Base-by-base conservation (phyloP, 202 grass and related monocot species). In the Eragrostis tef region DNA sequence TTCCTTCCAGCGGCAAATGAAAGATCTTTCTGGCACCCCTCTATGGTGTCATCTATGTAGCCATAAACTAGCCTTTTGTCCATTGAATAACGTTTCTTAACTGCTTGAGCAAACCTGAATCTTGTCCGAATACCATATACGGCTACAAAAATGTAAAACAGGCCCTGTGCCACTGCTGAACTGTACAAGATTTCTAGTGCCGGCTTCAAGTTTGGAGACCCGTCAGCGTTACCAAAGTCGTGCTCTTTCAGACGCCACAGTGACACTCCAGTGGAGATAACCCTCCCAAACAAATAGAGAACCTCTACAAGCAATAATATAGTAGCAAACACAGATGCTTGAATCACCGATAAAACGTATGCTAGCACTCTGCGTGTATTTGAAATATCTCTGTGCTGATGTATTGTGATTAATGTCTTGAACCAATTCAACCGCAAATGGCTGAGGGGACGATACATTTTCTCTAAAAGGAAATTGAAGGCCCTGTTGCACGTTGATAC, bases 61-160 rank as follows among this genome's bases (percentile, higher is more conserved):
- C 34, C 15, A 31, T 0, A 7, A 52, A 52, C 9, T 31, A 72
- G 1, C 34, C 34, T 39, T 39, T 39, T 39, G 3, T 39, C 34
- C 3, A 39, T 7, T 0, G 1, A 9, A 16, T 5, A n/a, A n/a
- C 34, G 2, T 5, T 39, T 39, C 34, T 39, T 6, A 39, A 5
- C 48, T 14, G 48, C 10, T 50, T 50, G 3, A 0, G 48, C 48
- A 3, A 50, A 3, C 14, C 48, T 14, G 16, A 15, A 4, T 50
- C 17, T 50, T 52, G 25, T 1, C 15, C 7, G 31, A 42, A 4
- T 1, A 42, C 0, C 19, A 58, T 24, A 0, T 16, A 58, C 24
- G 2, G 17, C 71, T 74, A n/a, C n/a, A n/a, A n/a, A n/a, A n/a
- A n/a, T 74, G 78, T 80, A 80, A 34, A 81, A 9, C 0, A 20